Evolutionary conservation across 2,329 filamentous ascomycete genomes (phyloP).

Genomic region (Cadophora malorum): DNA sequence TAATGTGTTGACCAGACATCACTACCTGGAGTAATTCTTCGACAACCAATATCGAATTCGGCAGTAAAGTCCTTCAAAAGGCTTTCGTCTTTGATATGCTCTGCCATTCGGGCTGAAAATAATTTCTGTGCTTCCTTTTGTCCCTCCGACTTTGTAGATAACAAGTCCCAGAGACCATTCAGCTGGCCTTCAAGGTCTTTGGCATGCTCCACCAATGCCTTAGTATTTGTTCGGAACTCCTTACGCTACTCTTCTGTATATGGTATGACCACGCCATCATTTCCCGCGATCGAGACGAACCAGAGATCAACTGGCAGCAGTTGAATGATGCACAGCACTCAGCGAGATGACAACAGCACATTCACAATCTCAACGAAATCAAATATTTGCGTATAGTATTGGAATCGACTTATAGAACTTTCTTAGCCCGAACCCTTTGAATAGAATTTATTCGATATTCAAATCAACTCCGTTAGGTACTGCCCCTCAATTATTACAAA

Average conservation of each 20-base stretch:
- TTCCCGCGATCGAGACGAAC: constrained; percentile 54
- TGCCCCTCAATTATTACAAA: no score
- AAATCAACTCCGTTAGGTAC: no score
- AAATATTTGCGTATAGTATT: no score
- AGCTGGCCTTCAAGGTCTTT: constrained; percentile 47
- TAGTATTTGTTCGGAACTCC: constrained; percentile 51
- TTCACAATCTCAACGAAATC: no score
- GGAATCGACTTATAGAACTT: no score
- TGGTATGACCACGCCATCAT: constrained; percentile 52
- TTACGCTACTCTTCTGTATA: constrained; percentile 52
- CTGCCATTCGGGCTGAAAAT: constrained; percentile 53
- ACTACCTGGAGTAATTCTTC: constrained; percentile 50
- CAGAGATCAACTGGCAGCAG: no score
- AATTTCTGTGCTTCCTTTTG: constrained; percentile 49
- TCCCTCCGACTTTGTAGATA: constrained; percentile 51
- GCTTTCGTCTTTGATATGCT: constrained; percentile 57
- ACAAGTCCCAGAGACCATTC: constrained; percentile 54
- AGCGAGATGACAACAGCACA: no score
- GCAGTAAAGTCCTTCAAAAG: constrained; percentile 50
- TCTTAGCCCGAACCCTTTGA: no score
- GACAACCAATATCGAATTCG: constrained; percentile 52
- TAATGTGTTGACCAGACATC: constrained; percentile 29
- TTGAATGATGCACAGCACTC: no score
- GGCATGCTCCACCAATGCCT: constrained; percentile 34
- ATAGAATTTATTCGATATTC: no score